These are phyloP conservation scores for Paramecium caudatum DNA, from an alignment of 73 alveolate genomes.

Conservation along the genomic window DNA sequence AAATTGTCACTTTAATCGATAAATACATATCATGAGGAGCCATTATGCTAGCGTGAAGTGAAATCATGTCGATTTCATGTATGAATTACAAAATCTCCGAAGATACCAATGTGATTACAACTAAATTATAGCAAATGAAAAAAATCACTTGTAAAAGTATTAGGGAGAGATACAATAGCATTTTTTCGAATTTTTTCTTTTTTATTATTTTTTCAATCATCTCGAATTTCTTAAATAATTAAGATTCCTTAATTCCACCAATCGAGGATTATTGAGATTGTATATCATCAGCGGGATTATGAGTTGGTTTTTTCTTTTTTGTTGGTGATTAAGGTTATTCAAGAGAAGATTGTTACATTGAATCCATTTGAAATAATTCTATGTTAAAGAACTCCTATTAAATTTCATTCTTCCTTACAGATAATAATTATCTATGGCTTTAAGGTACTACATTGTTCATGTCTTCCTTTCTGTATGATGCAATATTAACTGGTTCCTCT, in stretches of 20 bases:
- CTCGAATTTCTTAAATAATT: neutral
- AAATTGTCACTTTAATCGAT: neutral
- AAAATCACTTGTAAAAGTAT: neutral
- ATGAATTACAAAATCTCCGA: constrained; percentile 2
- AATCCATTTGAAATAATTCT: neutral
- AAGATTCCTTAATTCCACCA: neutral
- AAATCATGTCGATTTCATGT: constrained; percentile 31
- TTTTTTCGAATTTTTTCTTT: neutral
- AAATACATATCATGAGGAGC: constrained; percentile 61
- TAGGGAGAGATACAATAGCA: neutral
- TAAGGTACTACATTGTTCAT: neutral
- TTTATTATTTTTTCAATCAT: constrained; percentile 5
- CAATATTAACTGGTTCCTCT: neutral
- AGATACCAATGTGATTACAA: neutral
- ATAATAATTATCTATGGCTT: neutral
- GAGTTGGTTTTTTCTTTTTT: neutral
- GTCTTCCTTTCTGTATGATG: constrained; percentile 4
- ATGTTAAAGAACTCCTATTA: constrained; percentile 22
- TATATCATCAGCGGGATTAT: neutral
- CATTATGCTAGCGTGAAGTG: constrained; percentile 51
- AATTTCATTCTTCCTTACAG: constrained; percentile 28
- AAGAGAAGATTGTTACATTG: constrained; percentile 6
- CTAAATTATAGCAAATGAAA: neutral
- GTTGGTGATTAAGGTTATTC: neutral
- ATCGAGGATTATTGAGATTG: neutral